These are phyloP conservation scores for Aspergillus spinulosporus DNA, from an alignment of 2,329 filamentous ascomycete species.

Conservation along the genomic window DNA sequence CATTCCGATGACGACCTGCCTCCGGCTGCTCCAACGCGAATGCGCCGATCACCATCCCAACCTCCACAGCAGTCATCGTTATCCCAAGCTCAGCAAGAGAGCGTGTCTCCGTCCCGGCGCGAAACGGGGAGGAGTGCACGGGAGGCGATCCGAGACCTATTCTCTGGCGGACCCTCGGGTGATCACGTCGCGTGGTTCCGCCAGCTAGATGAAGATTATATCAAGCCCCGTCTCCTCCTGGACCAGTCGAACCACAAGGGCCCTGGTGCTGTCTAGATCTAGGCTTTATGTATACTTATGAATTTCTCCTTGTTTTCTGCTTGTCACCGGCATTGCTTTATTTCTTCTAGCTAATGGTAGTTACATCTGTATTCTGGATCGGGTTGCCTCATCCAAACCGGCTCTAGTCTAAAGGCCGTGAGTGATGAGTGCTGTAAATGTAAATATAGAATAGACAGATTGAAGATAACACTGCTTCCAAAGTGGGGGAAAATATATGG, in stretches of 20 bases:
- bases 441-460: neutral
- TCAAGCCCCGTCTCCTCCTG: constrained; percentile 85
- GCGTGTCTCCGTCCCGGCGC: constrained; percentile 33
- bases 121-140: constrained; percentile 63
- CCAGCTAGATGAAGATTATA: constrained; percentile 92
- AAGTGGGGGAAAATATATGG: neutral
- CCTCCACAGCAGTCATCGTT: neutral
- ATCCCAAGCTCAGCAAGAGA: constrained; percentile 12
- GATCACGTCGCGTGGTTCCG: constrained; percentile 89
- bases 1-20: constrained; percentile 60
- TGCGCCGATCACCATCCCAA: constrained; percentile 37
- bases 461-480: neutral
- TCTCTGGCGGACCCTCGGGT: constrained; percentile 69
- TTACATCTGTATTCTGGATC: constrained; percentile 2
- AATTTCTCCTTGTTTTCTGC: constrained; percentile 8
- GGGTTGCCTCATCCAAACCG: neutral
- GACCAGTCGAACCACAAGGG: constrained; percentile 61
- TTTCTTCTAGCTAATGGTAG: neutral
- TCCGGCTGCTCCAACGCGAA: constrained; percentile 50
- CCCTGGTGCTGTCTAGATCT: constrained; percentile 39
- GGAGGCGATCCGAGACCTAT: constrained; percentile 75
- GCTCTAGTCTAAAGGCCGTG: neutral
- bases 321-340: neutral
- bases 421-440: neutral
- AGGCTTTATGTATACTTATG: constrained; percentile 17